Evolutionary conservation across 2,329 filamentous ascomycete species (phyloP), one percentile per base, ranked within the genome.

Genomic region (Ophiostoma angusticollis): DNA sequence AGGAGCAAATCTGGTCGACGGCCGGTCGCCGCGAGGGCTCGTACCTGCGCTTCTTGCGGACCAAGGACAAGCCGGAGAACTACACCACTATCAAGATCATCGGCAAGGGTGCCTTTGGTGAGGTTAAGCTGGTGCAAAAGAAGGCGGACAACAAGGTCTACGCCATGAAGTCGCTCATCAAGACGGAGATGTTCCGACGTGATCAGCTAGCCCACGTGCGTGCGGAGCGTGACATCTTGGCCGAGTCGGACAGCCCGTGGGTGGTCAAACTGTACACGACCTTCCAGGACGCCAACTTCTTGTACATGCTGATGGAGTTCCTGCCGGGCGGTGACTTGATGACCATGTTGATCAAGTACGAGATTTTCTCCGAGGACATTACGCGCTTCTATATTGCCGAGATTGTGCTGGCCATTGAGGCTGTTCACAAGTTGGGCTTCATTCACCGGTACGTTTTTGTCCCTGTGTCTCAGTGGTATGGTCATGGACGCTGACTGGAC

Each of bases 271-370:
- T 98, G 46, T 93, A 84, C 65, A 95, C 91, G 11, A 96, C 91
- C 1, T 98, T 98, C 69, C 91, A 98, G 62, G 91, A 98, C 58
- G 72, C 74, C 32, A 89, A 91, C 49, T 98, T 95, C 65, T 68
- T 98, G 25, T 98, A 98, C 67, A 91, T 98, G 80, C 70, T 98
- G 45, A 98, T 98, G 91, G 91, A 98, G 63, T 98, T 96, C 63
- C 72, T 98, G 59, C 91, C 91, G 7, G 91, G 91, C 60, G 91
- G 91, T 60, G 91, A 98, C 65, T 62, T 98, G 58, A 98, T 98
- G 91, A 98, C 91, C 4, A 98, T 98, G 91, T 70, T 98, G 50
- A 98, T 98, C 67, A 98, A 96, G 70, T 98, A 98, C 56, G 91
- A 98, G 59, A 95, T 98, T 58, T 98, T 98, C 60, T 93, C 86